These are phyloP conservation scores for Mallotus japonicus DNA, from an alignment of 441 rosid species.

Conservation along the genomic window DNA sequence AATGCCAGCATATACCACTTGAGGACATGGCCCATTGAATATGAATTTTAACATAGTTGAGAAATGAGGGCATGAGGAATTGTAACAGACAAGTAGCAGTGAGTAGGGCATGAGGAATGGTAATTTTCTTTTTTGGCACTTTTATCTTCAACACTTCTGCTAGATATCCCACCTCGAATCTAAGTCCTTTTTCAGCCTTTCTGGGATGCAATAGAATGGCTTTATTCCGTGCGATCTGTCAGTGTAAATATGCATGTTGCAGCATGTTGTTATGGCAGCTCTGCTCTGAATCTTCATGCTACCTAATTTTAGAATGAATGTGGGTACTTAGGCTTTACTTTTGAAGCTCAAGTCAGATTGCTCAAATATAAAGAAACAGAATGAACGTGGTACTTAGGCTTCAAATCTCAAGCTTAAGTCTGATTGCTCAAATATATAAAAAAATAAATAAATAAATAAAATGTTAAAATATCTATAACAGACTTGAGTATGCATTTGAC, in stretches of 20 bases:
- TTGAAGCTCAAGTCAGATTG: not conserved
- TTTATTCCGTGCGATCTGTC: not conserved
- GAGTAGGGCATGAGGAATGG: not conserved
- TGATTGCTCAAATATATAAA: no score
- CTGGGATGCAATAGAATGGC: not conserved
- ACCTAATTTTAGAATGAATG: not conserved
- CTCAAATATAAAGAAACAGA: no score
- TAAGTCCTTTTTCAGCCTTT: not conserved
- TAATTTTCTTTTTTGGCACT: not conserved
- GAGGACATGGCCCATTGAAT: not conserved
- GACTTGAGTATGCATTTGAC: not conserved
- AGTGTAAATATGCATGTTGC: not conserved
- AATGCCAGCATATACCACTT: not conserved
- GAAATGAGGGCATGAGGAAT: not conserved
- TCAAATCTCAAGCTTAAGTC: not conserved
- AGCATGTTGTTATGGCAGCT: not conserved
- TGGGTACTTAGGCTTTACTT: not conserved
- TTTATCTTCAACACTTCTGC: not conserved
- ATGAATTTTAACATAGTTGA: not conserved
- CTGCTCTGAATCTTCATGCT: not conserved
- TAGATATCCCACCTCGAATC: not conserved
- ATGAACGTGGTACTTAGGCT: not conserved
- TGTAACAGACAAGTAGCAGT: no score
- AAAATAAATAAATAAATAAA: not conserved
- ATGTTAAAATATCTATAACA: not conserved